phyloP scores from a whole-genome alignment of 345 rosid species.

The Boechera stricta region DNA sequence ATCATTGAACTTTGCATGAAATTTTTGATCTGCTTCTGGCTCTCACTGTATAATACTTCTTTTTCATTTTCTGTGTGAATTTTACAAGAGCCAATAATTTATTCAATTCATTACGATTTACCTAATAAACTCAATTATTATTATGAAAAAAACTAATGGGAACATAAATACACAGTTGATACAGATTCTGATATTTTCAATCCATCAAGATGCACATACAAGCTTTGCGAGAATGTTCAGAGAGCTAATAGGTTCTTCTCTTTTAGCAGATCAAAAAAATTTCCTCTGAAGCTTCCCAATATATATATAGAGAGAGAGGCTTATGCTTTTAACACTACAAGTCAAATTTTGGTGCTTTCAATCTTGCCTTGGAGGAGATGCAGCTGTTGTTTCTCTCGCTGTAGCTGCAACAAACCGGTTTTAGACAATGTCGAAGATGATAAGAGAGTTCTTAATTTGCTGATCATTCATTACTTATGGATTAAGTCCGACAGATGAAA shows the following conservation, averaged over 20 bases:
- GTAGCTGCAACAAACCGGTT: conserved; percentile 41
- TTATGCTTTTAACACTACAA: conserved; percentile 3
- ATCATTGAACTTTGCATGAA: neutral
- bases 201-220: conserved; percentile 20
- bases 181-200: conserved; percentile 21
- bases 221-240: conserved; percentile 30
- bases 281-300: conserved; percentile 8
- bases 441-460: conserved; percentile 5
- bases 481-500: conserved; percentile 11
- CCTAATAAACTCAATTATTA: conserved; percentile 14
- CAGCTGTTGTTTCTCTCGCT: conserved; percentile 51
- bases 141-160: conserved; percentile 7
- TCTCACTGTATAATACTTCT: neutral
- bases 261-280: conserved; percentile 36
- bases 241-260: conserved; percentile 28
- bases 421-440: conserved; percentile 17
- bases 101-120: neutral
- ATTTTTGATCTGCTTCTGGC: neutral
- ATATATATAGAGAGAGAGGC: neutral
- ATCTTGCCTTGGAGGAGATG: conserved; percentile 56
- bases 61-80: neutral
- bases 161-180: conserved; percentile 31
- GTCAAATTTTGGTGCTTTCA: conserved; percentile 49
- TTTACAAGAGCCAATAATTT: neutral
- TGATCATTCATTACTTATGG: conserved; percentile 3